These are phyloP conservation scores for Colletotrichum sp. DNA, from an alignment of 2,329 filamentous ascomycete species.

Conservation along the genomic window DNA sequence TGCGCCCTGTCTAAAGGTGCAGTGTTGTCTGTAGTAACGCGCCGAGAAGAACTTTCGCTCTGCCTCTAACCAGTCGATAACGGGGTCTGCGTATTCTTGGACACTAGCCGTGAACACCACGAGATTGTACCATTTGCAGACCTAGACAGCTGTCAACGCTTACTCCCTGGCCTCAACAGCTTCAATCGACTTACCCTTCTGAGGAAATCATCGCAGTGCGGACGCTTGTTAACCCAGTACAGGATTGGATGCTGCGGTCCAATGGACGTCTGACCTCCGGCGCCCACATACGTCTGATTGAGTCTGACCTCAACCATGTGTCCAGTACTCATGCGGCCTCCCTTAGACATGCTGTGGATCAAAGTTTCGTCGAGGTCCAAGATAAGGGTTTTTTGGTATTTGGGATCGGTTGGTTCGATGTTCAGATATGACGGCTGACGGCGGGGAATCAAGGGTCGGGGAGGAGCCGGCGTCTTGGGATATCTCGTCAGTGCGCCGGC, in stretches of 20 bases:
- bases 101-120: constrained; percentile 97
- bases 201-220: constrained; percentile 95
- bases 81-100: constrained; percentile 97
- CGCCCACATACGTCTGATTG: constrained; percentile 72
- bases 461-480: constrained; percentile 86
- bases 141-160: constrained; percentile 46
- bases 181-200: constrained; percentile 64
- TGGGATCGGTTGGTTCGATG: constrained; percentile 52
- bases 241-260: constrained; percentile 94
- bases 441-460: constrained; percentile 85
- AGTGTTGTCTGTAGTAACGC: constrained; percentile 95
- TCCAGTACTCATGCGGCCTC: constrained; percentile 91
- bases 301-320: constrained; percentile 99
- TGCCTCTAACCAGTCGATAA: constrained; percentile 97
- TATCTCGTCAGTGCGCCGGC: constrained; percentile 82
- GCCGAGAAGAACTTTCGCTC: constrained; percentile 96
- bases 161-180: not conserved
- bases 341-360: constrained; percentile 98
- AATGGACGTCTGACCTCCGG: constrained; percentile 68
- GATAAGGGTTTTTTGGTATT: constrained; percentile 89
- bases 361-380: constrained; percentile 96
- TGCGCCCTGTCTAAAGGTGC: constrained; percentile 91
- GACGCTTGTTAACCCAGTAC: constrained; percentile 98
- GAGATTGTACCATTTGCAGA: constrained; percentile 98
- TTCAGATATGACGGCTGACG: constrained; percentile 88